Evolutionary conservation across 352 stramenopile genomes (phyloP).

Genomic region (Phytophthora agathidicida): DNA sequence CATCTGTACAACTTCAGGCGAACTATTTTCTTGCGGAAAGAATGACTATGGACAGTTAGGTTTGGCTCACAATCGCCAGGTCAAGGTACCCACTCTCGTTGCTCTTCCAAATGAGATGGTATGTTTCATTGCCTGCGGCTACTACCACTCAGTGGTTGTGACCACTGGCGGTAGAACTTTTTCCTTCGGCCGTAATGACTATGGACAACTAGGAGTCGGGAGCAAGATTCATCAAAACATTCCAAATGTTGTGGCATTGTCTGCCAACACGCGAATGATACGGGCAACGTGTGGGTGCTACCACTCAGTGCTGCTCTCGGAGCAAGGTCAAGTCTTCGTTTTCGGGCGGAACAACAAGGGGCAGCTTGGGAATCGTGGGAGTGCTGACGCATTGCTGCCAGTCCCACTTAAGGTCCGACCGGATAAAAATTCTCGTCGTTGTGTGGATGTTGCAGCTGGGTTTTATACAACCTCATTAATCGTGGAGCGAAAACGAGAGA

Average conservation of each 20-base stretch:
- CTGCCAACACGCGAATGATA: conserved; percentile 72
- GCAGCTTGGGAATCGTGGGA: conserved; percentile 86
- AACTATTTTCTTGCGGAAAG: conserved; percentile 84
- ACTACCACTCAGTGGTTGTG: conserved; percentile 86
- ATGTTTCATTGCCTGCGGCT: conserved; percentile 85
- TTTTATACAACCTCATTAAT: conserved; percentile 91
- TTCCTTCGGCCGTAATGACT: conserved; percentile 89
- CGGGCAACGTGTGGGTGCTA: conserved; percentile 86
- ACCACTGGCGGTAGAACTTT: conserved; percentile 67
- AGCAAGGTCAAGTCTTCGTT: conserved; percentile 84
- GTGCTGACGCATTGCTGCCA: conserved; percentile 78
- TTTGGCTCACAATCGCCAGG: conserved; percentile 74
- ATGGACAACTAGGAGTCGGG: conserved; percentile 86
- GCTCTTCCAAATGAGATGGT: conserved; percentile 71
- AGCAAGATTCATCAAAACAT: conserved; percentile 86
- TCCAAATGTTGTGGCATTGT: conserved; percentile 70
- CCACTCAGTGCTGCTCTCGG: conserved; percentile 83
- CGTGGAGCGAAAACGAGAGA: conserved; percentile 84
- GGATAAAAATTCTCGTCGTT: conserved; percentile 78
- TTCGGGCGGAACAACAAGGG: conserved; percentile 92
- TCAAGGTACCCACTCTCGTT: conserved; percentile 73
- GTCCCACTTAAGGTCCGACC: conserved; percentile 84
- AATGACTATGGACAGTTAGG: conserved; percentile 90
- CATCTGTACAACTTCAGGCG: conserved; percentile 68
- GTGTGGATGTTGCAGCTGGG: conserved; percentile 81